These are phyloP conservation scores for Echites panduratus DNA, from an alignment of 257 asterid genomes.

Conservation along the genomic window DNA sequence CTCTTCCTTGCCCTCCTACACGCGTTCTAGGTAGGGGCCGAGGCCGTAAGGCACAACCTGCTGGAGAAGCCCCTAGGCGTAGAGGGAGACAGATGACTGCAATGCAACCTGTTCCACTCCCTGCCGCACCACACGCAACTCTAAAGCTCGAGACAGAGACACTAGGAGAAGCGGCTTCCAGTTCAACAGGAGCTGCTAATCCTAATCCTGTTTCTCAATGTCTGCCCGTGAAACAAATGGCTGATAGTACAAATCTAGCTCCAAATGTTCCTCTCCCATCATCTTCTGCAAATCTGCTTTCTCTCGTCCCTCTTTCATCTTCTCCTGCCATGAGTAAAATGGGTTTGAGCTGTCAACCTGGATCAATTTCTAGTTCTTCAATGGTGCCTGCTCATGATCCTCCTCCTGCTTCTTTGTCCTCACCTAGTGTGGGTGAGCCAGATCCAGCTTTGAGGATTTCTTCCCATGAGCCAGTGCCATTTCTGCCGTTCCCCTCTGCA, in stretches of 20 bases:
- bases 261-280: conserved; percentile 17
- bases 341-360: conserved; percentile 26
- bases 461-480: conserved; percentile 28
- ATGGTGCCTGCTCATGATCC: conserved; percentile 13
- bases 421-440: conserved; percentile 30
- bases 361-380: conserved; percentile 20
- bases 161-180: conserved; percentile 32
- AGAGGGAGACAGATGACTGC: conserved; percentile 51
- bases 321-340: conserved; percentile 20
- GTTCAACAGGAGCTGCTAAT: conserved; percentile 18
- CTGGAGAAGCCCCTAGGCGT: conserved; percentile 67
- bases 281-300: conserved; percentile 7
- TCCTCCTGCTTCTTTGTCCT: conserved; percentile 23
- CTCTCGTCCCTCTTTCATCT: conserved; percentile 16
- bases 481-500: conserved; percentile 30
- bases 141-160: conserved; percentile 19
- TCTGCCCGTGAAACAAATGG: conserved; percentile 25
- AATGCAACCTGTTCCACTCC: conserved; percentile 31
- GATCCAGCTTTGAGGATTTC: conserved; percentile 29
- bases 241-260: conserved; percentile 19
- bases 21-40: conserved; percentile 69
- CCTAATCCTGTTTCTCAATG: conserved; percentile 33
- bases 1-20: conserved; percentile 34
- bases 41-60: conserved; percentile 56
- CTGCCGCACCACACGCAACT: conserved; percentile 15